phyloP scores from a whole-genome alignment of 306 rosid species.

The Betula pendula region DNA sequence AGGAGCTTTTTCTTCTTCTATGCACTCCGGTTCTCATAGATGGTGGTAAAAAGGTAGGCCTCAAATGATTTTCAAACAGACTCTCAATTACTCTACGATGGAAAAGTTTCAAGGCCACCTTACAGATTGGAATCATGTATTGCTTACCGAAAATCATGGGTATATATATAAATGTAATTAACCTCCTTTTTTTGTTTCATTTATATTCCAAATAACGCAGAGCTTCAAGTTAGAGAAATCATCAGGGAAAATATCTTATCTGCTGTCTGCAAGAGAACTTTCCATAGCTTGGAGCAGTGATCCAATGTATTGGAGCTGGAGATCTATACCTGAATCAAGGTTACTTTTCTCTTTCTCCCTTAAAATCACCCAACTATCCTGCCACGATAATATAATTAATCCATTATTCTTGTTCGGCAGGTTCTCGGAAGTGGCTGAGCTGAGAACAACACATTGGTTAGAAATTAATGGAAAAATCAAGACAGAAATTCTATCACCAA shows the following conservation, averaged over 20 bases:
- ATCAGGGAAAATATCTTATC: conserved; percentile 41
- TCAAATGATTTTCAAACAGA: too few species aligned
- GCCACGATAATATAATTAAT: too few species aligned
- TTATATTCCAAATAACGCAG: too few species aligned
- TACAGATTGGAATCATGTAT: too few species aligned
- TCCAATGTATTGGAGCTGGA: conserved; percentile 62
- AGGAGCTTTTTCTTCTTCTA: conserved; percentile 42
- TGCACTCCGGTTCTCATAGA: conserved; percentile 51
- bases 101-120: too few species aligned
- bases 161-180: too few species aligned
- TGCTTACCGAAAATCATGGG: too few species aligned
- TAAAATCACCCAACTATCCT: not conserved
- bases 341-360: not conserved
- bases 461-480: conserved; percentile 56
- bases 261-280: conserved; percentile 59
- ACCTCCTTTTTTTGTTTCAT: too few species aligned
- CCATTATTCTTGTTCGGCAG: too few species aligned
- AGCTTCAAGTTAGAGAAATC: conserved; percentile 50
- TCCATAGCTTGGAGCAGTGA: conserved; percentile 44
- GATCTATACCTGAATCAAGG: conserved; percentile 47
- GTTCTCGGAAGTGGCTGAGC: conserved; percentile 50
- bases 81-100: too few species aligned
- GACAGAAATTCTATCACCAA: conserved; percentile 33
- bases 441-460: conserved; percentile 53
- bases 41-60: conserved; percentile 45